phyloP scores from a whole-genome alignment of 192 early-diverging fungal species.

The Gaertneriomyces sp. region DNA sequence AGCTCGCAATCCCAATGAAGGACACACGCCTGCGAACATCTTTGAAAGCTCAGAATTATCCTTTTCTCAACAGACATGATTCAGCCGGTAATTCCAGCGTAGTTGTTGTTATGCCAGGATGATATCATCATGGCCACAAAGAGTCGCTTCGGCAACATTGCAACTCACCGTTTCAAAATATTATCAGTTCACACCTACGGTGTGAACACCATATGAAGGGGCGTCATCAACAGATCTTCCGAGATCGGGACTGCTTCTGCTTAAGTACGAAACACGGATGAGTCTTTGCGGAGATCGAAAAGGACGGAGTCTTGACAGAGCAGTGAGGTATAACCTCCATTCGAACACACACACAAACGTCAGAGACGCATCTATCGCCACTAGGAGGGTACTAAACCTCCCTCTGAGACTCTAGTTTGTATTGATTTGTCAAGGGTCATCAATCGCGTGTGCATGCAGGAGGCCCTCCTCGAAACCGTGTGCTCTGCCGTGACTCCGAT shows the following conservation, averaged over 20 bases:
- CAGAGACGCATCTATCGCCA: slow-evolving; percentile 31
- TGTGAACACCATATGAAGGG: not conserved
- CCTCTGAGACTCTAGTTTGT: slow-evolving; percentile 33
- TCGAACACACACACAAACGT: not conserved
- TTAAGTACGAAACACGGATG: not conserved
- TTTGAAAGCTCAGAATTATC: slow-evolving; percentile 25
- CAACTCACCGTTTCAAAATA: not conserved
- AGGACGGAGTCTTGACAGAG: not conserved
- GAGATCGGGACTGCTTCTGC: not conserved
- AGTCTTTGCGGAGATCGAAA: not conserved
- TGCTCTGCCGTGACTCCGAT: not conserved
- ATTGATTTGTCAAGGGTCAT: slow-evolving; percentile 30
- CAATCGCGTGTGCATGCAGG: not conserved
- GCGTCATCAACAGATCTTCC: not conserved
- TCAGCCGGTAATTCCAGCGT: slow-evolving; percentile 34
- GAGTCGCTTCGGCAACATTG: not conserved
- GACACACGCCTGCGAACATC: not conserved
- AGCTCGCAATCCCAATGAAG: not conserved
- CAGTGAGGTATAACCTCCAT: too few species aligned
- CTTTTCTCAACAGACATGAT: slow-evolving; percentile 26
- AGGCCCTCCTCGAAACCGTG: not conserved
- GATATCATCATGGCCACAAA: slow-evolving; percentile 17
- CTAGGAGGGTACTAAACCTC: not conserved
- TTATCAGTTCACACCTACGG: not conserved
- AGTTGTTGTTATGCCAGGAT: slow-evolving; percentile 18